Percentiles rank a stretch among this genome's conserved stretches.
Evolutionary conservation across 1,284 basidiomycete genomes (phyloP).

Genomic region (Cryptococcus sp.): DNA sequence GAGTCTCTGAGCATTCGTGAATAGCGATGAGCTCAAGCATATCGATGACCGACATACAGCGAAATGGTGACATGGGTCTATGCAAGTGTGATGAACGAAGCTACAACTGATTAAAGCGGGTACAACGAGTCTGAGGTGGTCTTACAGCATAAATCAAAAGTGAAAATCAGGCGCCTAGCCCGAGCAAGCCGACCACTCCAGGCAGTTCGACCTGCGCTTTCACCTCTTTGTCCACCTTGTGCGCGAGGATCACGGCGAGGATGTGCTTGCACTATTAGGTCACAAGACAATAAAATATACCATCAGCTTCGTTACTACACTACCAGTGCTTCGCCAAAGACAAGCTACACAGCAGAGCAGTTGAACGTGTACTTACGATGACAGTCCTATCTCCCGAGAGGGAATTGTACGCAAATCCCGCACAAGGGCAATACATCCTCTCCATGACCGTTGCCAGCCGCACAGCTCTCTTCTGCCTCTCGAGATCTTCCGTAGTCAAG

Average conservation of each 20-base stretch:
- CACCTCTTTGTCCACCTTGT: slow-evolving; percentile 31
- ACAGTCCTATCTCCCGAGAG: slow-evolving; percentile 34
- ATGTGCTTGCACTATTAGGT: slow-evolving; percentile 47
- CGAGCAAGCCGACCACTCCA: slow-evolving; percentile 36
- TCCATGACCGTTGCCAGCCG: slow-evolving; percentile 14
- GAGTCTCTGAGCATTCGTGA: too few species aligned
- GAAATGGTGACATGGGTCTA: too few species aligned
- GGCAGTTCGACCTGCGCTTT: slow-evolving; percentile 27
- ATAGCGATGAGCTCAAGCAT: too few species aligned
- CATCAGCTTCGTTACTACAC: background rate
- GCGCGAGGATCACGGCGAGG: slow-evolving; percentile 40
- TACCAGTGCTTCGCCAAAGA: background rate
- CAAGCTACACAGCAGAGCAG: slow-evolving; percentile 3
- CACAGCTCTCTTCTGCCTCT: slow-evolving; percentile 2
- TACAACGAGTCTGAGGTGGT: too few species aligned
- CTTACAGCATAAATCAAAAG: too few species aligned
- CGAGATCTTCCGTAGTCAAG: background rate
- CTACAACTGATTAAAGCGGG: background rate
- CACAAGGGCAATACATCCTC: slow-evolving; percentile 47
- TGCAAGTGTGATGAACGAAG: too few species aligned
- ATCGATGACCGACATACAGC: too few species aligned
- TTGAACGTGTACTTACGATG: slow-evolving; percentile 28
- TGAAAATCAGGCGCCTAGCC: slow-evolving; percentile 8
- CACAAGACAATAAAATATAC: background rate
- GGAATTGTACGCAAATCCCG: slow-evolving; percentile 46